Evolutionary conservation across 257 asterid genomes (phyloP).

Genomic region (Lithospermum erythrorhizon): DNA sequence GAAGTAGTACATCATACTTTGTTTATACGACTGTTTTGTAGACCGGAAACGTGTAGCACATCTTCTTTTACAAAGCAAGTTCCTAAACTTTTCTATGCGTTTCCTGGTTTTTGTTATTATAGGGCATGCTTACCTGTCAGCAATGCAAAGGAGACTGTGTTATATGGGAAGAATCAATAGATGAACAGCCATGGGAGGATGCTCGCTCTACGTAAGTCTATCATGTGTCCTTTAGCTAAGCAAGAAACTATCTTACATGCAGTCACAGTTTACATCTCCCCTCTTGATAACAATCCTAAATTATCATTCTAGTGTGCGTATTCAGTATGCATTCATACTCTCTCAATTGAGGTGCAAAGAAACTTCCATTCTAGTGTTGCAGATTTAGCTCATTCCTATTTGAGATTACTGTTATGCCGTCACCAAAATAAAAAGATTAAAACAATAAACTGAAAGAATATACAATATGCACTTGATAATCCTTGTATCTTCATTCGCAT

Average conservation of each 20-base stretch:
- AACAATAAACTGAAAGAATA: neutral
- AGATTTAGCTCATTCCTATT: neutral
- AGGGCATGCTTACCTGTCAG: constrained; percentile 70
- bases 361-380: neutral
- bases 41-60: neutral
- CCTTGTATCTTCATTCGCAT: neutral
- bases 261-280: neutral
- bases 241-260: too few relatives aligned
- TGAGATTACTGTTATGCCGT: neutral
- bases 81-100: constrained; percentile 2
- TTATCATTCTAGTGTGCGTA: neutral
- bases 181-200: constrained; percentile 92
- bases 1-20: neutral
- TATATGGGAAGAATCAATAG: constrained; percentile 92
- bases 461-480: neutral
- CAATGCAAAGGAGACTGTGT: constrained; percentile 92
- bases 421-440: too few relatives aligned
- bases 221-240: neutral
- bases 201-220: constrained; percentile 66
- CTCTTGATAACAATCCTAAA: neutral
- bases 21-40: neutral
- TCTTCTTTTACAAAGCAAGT: neutral
- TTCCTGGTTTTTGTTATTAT: constrained; percentile 3
- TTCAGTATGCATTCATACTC: neutral
- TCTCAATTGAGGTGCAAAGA: neutral